Percentiles rank a stretch among this genome's conserved stretches.
Conservation (phyloP, 108 stramenopile species). For the Nitzschia putrida region DNA sequence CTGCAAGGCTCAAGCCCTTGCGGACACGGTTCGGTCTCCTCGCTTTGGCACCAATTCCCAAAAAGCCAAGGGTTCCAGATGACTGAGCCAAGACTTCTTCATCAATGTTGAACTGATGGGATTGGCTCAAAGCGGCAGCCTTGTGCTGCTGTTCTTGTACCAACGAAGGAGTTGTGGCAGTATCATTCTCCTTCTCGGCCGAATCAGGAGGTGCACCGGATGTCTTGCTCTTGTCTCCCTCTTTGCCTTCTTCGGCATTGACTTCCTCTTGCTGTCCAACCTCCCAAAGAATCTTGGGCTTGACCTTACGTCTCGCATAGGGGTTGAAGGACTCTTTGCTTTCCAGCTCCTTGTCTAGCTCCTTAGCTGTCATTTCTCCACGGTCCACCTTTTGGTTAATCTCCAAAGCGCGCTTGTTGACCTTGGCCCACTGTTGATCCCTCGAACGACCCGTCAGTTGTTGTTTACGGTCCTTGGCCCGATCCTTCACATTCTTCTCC, state of each 20-base stretch:
- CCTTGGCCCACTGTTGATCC: conserved; percentile 81
- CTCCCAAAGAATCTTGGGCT: conserved; percentile 90
- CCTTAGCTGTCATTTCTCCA: conserved; percentile 56
- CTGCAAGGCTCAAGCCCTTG: conserved; percentile 71
- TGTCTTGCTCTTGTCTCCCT: conserved; percentile 49
- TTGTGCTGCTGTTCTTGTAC: conserved; percentile 43
- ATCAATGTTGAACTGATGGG: conserved; percentile 72
- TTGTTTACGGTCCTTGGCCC: conserved; percentile 61
- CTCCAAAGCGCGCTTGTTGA: conserved; percentile 73
- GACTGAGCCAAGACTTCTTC: conserved; percentile 74
- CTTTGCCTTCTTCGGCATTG: conserved; percentile 53
- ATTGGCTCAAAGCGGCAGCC: conserved; percentile 48
- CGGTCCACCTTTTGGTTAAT: conserved; percentile 75
- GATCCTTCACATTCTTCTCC: conserved; percentile 48
- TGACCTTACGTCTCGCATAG: conserved; percentile 82
- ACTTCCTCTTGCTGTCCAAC: conserved; percentile 66
- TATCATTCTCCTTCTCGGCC: conserved; percentile 25
- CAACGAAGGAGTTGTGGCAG: conserved; percentile 29
- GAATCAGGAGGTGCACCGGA: conserved; percentile 22
- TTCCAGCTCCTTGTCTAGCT: conserved; percentile 42
- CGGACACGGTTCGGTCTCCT: conserved; percentile 48
- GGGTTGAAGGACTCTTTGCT: conserved; percentile 67
- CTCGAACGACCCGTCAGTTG: conserved; percentile 54
- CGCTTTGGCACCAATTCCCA: conserved; percentile 52
- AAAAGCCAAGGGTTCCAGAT: conserved; percentile 38